Percentiles rank a stretch among this genome's conserved stretches.
phyloP scores from a whole-genome alignment of 1,284 basidiomycete species.

The Ustilago sp. region DNA sequence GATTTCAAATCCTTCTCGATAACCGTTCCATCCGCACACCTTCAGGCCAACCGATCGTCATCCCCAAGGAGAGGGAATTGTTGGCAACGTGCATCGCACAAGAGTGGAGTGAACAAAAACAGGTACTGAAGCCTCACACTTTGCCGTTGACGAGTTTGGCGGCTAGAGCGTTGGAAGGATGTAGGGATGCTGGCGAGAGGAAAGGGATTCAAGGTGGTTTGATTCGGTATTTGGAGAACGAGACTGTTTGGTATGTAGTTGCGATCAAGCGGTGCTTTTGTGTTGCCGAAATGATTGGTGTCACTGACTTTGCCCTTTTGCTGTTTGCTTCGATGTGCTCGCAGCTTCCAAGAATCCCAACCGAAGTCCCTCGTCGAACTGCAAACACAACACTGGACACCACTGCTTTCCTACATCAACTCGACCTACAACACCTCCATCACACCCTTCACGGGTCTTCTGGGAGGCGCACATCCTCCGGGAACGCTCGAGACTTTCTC shows the following conservation, averaged over 20 bases:
- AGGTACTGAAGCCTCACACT: constrained; percentile 86
- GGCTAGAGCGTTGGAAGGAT: constrained; percentile 86
- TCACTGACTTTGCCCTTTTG: not conserved
- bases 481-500: constrained; percentile 31
- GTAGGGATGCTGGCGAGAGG: constrained; percentile 75
- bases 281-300: not conserved
- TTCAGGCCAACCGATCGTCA: constrained; percentile 77
- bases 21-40: constrained; percentile 88
- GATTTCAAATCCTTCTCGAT: constrained; percentile 82
- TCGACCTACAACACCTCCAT: constrained; percentile 72
- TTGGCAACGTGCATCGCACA: constrained; percentile 87
- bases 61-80: constrained; percentile 80
- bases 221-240: constrained; percentile 90
- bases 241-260: constrained; percentile 84
- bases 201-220: constrained; percentile 80
- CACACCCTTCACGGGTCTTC: constrained; percentile 39
- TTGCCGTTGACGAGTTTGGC: constrained; percentile 87
- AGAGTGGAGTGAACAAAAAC: constrained; percentile 95
- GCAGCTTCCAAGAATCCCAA: constrained; percentile 83
- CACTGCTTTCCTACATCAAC: constrained; percentile 86
- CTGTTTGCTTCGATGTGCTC: too few relatives aligned
- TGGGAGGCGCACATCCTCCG: constrained; percentile 43
- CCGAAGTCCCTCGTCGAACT: constrained; percentile 82
- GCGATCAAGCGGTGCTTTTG: not conserved
- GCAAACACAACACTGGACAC: constrained; percentile 90